Evolutionary conservation across 768 basidiomycete species (phyloP), one percentile per base, ranked within the genome.

Genomic region (Guyanaporus albipodus): DNA sequence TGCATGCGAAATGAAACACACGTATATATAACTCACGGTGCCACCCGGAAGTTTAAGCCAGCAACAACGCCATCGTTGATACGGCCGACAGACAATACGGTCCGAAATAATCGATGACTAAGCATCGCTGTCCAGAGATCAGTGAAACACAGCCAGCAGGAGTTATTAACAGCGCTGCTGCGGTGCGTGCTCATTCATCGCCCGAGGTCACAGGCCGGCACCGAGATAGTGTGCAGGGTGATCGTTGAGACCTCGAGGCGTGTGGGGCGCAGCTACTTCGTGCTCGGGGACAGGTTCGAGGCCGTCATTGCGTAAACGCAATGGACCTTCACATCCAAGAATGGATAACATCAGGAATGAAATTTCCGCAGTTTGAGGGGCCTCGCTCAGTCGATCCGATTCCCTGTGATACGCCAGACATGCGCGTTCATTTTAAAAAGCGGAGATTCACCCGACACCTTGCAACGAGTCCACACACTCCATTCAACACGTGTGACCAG

Each of bases 301-400:
- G 36, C 28, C 17, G 53, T 38, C 21, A 48, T 53, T 43, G 46
- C 47, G 53, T 57, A 59, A 59, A 40, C 17, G 42, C 37, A 53
- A 54, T 57, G 54, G 38, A 53, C 43, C 40, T 39, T n/a, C 14
- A n/a, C 21, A 12, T 38, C 34, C 42, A 28, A 18, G 42, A 48
- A 56, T 39, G 54, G 46, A 24, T n/a, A 57, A 29, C 4, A 12
- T 40, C 48, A 46, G 44, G 27, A 51, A 48, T 53, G 42, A 29
- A 58, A 54, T 47, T n/a, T 53, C 58, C 63, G 61, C 63, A 65
- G 62, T 65, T 63, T 60, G 63, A 54, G 62, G 52, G 63, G 46
- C 45, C 42, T 33, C 38, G 47, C 54, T 55, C 40, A 42, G 50
- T 46, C 60, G 61, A 64, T 64, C 61, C 48, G 56, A 63, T 47